Base-by-base conservation (phyloP, 2,329 filamentous ascomycete species). In the Venturiaceae sp. region DNA sequence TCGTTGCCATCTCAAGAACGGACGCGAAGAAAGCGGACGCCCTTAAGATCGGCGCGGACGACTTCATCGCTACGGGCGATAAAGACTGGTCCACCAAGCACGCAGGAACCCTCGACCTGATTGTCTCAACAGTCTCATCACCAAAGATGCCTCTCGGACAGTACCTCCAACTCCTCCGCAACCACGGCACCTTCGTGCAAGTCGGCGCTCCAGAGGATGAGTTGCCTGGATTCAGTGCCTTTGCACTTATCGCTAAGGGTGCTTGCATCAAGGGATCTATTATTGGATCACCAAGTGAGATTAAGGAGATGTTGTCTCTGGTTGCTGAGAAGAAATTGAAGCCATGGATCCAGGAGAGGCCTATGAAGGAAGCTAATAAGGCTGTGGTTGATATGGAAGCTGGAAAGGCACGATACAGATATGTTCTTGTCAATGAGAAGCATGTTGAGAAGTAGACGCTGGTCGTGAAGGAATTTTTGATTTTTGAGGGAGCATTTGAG, bases 261-360 rank as follows among this genome's bases (percentile, higher is more conserved):
- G 71, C 71, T 50, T 75, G 72, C 63, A 67, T 78, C 57, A 73
- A 72, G 7, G 76, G 76, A 5, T 71, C 68, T 33, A 68, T 72
- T 61, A 75, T 83, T 60, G 81, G 82, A 2, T 72, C 75, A n/a
- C 82, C 83, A 0, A 66, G 66, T 47, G 79, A 86, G 63, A 85
- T 86, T 60, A 70, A 75, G 55, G 79, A 83, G 64, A 86, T 87
- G 83, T 64, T 87, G 59, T 63, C 79, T 58, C 75, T 86, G 59
- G 83, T 80, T 7, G 82, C 75, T 0, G 77, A 83, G 57, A 80
- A 84, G 70, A 75, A 77, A 7, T 71, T 86, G 37, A 77, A 80
- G 70, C 76, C 82, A 1, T 83, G 80, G 79, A 79, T 90, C 37
- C 81, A 90, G 75, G 77, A 76, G 67, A 73, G 79, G 36, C 75